Evolutionary conservation across 805 yeast species (phyloP).

Genomic region (Diddensiella caesifluorescens): DNA sequence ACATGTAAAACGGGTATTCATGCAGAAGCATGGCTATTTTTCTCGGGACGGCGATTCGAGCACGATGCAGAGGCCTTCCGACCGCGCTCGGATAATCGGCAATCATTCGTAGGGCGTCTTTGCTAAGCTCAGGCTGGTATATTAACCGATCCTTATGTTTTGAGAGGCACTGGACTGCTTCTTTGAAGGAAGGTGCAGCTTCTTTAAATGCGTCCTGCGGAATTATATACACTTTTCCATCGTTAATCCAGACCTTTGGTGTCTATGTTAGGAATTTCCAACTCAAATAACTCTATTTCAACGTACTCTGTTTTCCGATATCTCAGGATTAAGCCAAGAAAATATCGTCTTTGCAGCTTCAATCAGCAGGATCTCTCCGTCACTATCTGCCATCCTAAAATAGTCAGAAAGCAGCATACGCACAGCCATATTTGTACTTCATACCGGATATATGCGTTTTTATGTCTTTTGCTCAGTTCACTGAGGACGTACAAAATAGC

Average conservation of each 20-base stretch:
- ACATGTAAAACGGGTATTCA: constrained; percentile 17
- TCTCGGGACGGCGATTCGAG: constrained; percentile 22
- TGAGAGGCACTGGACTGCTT: constrained; percentile 7
- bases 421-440: constrained; percentile 1
- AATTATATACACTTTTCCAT: constrained; percentile 22
- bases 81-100: constrained; percentile 19
- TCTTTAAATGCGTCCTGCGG: constrained; percentile 12
- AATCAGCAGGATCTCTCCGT: constrained; percentile 51
- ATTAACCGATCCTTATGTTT: not conserved
- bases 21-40: constrained; percentile 23
- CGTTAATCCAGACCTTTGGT: constrained; percentile 28
- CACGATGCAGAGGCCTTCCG: constrained; percentile 17
- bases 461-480: constrained; percentile 16
- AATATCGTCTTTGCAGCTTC: constrained; percentile 46
- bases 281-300: constrained; percentile 7
- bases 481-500: constrained; percentile 26
- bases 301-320: constrained; percentile 45
- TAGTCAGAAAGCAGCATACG: not conserved
- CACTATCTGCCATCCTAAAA: constrained; percentile 41
- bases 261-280: constrained; percentile 38
- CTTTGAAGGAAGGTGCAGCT: not conserved
- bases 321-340: constrained; percentile 43
- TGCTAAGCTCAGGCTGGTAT: not conserved
- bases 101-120: constrained; percentile 9
- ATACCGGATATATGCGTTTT: constrained; percentile 18